Conservation (phyloP, 257 asterid genomes). For the Ehretia macrophylla region DNA sequence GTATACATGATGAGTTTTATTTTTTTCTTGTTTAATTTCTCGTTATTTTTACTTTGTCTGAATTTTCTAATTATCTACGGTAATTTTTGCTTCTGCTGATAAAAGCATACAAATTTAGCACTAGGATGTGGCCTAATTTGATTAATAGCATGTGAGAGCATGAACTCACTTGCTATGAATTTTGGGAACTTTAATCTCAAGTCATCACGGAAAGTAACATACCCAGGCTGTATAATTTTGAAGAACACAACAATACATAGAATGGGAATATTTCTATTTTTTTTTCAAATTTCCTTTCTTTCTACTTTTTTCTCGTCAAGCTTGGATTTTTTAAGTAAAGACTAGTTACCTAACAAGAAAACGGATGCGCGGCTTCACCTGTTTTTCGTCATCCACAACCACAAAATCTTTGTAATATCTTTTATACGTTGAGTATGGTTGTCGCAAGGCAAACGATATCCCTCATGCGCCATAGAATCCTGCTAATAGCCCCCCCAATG, state of each 20-base stretch:
- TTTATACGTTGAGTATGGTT: too few species aligned
- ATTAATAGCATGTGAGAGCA: slow-evolving; percentile 40
- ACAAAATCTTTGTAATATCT: too few species aligned
- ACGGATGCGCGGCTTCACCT: too few species aligned
- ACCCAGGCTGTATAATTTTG: slow-evolving; percentile 54
- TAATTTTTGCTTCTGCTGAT: slow-evolving; percentile 3
- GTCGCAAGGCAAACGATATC: too few species aligned
- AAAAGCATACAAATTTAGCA: slow-evolving; percentile 7
- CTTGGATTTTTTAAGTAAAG: too few species aligned
- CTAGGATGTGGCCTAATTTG: slow-evolving; percentile 43
- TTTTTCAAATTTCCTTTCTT: too few species aligned
- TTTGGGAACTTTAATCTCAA: slow-evolving; percentile 58
- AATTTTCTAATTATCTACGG: neutral
- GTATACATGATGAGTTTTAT: slow-evolving; percentile 35
- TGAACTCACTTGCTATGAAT: slow-evolving; percentile 48
- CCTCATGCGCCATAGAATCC: too few species aligned
- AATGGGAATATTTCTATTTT: slow-evolving; percentile 20
- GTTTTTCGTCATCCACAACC: too few species aligned
- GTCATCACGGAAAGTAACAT: slow-evolving; percentile 36
- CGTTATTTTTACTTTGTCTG: neutral
- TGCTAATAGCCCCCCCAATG: too few species aligned
- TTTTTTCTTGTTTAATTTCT: slow-evolving; percentile 3
- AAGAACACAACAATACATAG: slow-evolving; percentile 23
- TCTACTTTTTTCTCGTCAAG: neutral
- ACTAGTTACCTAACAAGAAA: too few species aligned